phyloP scores from a whole-genome alignment of 176 grass and related monocot genomes.

The Triticum timopheevii region DNA sequence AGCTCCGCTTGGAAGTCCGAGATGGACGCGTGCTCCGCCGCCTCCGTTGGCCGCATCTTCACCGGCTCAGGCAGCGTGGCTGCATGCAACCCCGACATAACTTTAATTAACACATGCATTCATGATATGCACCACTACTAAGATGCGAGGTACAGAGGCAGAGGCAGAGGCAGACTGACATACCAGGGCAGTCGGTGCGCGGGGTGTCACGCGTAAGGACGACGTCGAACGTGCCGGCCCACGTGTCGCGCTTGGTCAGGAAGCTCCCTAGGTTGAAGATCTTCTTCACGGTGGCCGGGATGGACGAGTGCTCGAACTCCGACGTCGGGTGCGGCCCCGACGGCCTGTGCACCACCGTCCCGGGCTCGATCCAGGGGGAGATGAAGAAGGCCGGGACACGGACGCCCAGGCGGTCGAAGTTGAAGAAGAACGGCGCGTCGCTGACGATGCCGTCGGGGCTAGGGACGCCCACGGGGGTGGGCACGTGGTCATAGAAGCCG shows the following conservation, averaged over 20 bases:
- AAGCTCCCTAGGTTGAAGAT: constrained; percentile 77
- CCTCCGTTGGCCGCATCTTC: constrained; percentile 47
- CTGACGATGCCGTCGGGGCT: constrained; percentile 51
- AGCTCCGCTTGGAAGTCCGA: constrained; percentile 73
- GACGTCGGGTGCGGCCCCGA: constrained; percentile 50
- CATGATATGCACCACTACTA: too few relatives aligned
- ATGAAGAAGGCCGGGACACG: constrained; percentile 71
- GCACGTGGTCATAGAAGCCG: constrained; percentile 88
- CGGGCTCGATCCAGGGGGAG: constrained; percentile 76
- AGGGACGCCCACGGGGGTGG: constrained; percentile 56
- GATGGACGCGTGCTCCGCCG: constrained; percentile 41
- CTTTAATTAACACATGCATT: too few relatives aligned
- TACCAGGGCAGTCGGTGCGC: constrained; percentile 37
- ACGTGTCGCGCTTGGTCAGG: constrained; percentile 73
- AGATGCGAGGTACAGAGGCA: too few relatives aligned
- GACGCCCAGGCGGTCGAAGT: constrained; percentile 76
- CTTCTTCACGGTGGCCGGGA: constrained; percentile 85
- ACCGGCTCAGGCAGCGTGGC: constrained; percentile 54
- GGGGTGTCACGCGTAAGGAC: constrained; percentile 52
- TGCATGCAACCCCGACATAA: too few relatives aligned
- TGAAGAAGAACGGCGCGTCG: constrained; percentile 53
- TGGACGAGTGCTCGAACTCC: constrained; percentile 83
- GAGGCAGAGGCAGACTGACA: too few relatives aligned
- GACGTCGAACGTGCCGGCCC: constrained; percentile 75
- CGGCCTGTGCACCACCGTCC: constrained; percentile 66